phyloP scores from a whole-genome alignment of 2,329 filamentous ascomycete genomes.

The Aureobasidium namibiae region DNA sequence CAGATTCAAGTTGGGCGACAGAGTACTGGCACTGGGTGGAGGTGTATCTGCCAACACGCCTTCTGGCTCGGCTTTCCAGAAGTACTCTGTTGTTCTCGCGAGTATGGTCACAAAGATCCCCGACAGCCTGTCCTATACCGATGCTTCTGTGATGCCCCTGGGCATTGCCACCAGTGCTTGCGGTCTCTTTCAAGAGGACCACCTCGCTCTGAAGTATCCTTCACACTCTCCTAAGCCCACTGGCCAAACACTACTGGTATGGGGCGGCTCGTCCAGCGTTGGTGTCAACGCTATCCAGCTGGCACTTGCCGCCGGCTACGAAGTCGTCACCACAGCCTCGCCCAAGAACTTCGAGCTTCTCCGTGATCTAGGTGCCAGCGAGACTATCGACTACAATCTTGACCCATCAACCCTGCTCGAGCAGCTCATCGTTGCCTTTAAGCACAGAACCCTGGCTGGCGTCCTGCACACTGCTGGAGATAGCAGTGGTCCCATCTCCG shows the following conservation, averaged over 20 bases:
- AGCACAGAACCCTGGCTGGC: constrained; percentile 16
- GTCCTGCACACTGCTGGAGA: constrained; percentile 13
- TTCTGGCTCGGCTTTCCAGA: constrained; percentile 22
- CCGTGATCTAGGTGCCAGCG: constrained; percentile 35
- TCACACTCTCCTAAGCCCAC: constrained; percentile 15
- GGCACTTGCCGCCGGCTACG: constrained; percentile 35
- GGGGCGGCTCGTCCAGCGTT: constrained; percentile 44
- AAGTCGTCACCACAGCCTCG: constrained; percentile 38
- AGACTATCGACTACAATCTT: constrained; percentile 37
- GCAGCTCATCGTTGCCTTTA: constrained; percentile 14
- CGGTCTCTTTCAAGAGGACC: constrained; percentile 18
- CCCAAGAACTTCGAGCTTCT: constrained; percentile 37
- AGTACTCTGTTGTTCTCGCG: constrained; percentile 26
- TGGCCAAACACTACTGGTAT: constrained; percentile 36
- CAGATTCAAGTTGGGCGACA: constrained; percentile 28
- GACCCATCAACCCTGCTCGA: constrained; percentile 26
- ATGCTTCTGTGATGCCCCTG: constrained; percentile 35
- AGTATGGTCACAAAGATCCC: constrained; percentile 32
- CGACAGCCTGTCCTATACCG: constrained; percentile 27
- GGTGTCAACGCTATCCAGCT: constrained; percentile 42
- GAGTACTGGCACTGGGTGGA: constrained; percentile 21
- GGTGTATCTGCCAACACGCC: not conserved
- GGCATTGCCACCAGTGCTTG: constrained; percentile 33
- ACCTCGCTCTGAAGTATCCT: constrained; percentile 15
- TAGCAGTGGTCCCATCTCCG: not conserved